phyloP scores from a whole-genome alignment of 2,329 filamentous ascomycete genomes.

The Aureobasidium zeae region DNA sequence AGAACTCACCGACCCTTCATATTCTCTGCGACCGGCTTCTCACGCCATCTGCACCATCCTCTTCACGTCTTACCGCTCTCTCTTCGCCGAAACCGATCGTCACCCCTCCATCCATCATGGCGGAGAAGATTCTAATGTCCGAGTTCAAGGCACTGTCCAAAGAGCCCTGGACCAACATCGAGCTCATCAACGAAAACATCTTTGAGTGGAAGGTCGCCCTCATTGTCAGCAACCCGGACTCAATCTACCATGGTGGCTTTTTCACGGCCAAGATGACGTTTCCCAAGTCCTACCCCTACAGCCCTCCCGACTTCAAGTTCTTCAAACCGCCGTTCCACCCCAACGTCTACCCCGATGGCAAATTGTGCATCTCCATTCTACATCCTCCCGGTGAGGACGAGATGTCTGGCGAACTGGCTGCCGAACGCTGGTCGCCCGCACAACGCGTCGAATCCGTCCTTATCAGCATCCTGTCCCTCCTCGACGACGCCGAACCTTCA shows the following conservation, averaged over 20 bases:
- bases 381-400: constrained; percentile 86
- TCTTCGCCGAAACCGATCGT: background rate
- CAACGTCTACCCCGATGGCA: constrained; percentile 86
- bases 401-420: constrained; percentile 81
- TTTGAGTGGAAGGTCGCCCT: constrained; percentile 81
- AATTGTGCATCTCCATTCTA: constrained; percentile 92
- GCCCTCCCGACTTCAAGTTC: constrained; percentile 81
- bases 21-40: no score
- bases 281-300: constrained; percentile 78
- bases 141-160: constrained; percentile 74
- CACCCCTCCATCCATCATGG: constrained; percentile 31
- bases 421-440: constrained; percentile 87
- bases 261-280: constrained; percentile 88
- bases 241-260: constrained; percentile 85
- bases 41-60: no score
- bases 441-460: constrained; percentile 93
- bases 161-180: constrained; percentile 90
- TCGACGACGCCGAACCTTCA: constrained; percentile 88
- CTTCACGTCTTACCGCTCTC: background rate
- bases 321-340: constrained; percentile 73
- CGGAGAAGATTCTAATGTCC: constrained; percentile 78
- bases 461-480: constrained; percentile 79
- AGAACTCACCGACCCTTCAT: no score
- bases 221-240: constrained; percentile 87
- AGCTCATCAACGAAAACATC: constrained; percentile 74